These are phyloP conservation scores for Angomonas deanei DNA, from an alignment of 208 protist genomes.

Conservation along the genomic window DNA sequence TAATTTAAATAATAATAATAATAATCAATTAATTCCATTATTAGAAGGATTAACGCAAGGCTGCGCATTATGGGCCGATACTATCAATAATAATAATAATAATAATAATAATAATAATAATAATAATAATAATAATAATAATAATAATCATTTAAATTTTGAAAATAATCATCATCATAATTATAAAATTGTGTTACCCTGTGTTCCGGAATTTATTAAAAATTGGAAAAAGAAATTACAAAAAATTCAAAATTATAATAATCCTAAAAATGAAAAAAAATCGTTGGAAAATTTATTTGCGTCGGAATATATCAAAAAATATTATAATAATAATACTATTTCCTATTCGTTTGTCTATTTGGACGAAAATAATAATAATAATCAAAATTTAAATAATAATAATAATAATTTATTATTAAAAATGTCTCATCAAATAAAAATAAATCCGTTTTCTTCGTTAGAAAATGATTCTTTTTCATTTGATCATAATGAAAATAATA, in stretches of 20 bases:
- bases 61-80: background rate
- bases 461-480: too few species aligned
- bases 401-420: too few species aligned
- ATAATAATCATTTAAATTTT: background rate
- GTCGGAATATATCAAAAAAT: too few species aligned
- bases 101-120: slow-evolving; percentile 1
- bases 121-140: too few species aligned
- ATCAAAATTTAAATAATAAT: too few species aligned
- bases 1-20: background rate
- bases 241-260: slow-evolving; percentile 1
- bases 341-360: too few species aligned
- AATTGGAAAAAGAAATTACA: background rate
- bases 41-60: background rate
- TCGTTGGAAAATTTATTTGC: too few species aligned
- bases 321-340: too few species aligned
- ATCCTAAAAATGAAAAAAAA: background rate
- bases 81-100: background rate
- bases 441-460: too few species aligned
- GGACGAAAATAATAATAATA: too few species aligned
- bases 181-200: background rate
- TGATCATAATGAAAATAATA: too few species aligned
- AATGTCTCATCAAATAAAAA: too few species aligned
- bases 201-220: background rate
- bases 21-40: background rate
- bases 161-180: background rate